Conservation (phyloP, 2,329 filamentous ascomycete species). For the Colletotrichum scovillei region DNA sequence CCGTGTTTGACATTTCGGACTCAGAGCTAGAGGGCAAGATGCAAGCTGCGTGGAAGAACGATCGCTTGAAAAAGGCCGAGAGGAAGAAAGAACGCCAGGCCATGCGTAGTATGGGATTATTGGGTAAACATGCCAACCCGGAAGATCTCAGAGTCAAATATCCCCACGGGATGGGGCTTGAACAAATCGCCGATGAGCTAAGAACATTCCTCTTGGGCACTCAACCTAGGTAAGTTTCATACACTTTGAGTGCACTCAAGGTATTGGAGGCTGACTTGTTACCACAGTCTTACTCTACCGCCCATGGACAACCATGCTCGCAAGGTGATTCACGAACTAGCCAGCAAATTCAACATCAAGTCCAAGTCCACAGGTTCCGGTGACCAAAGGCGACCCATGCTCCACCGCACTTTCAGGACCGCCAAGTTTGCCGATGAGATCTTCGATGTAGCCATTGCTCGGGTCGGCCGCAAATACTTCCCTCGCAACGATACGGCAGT, state of each 20-base stretch:
- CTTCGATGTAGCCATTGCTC: slow-evolving; percentile 60
- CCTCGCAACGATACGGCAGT: slow-evolving; percentile 57
- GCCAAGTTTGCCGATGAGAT: slow-evolving; percentile 67
- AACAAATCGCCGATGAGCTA: slow-evolving; percentile 79
- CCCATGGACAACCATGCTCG: slow-evolving; percentile 85
- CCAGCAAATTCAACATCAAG: slow-evolving; percentile 79
- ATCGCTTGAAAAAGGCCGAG: slow-evolving; percentile 77
- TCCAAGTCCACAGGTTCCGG: slow-evolving; percentile 86
- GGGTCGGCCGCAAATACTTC: slow-evolving; percentile 66
- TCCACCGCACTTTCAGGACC: slow-evolving; percentile 80
- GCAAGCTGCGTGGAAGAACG: slow-evolving; percentile 71
- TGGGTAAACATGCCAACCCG: slow-evolving; percentile 68
- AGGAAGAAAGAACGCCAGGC: slow-evolving; percentile 78
- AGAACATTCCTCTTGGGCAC: slow-evolving; percentile 74
- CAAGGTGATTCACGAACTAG: slow-evolving; percentile 83
- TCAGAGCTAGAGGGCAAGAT: slow-evolving; percentile 74
- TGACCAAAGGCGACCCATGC: slow-evolving; percentile 77
- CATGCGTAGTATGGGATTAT: slow-evolving; percentile 72
- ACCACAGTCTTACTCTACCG: slow-evolving; percentile 75
- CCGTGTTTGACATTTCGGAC: slow-evolving; percentile 69
- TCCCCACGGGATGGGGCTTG: slow-evolving; percentile 74
- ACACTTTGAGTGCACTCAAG: not conserved
- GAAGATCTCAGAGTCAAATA: slow-evolving; percentile 78
- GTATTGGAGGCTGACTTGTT: not conserved
- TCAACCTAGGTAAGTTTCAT: slow-evolving; percentile 19